Percentiles rank a stretch among this genome's conserved stretches.
Evolutionary conservation across 257 asterid species (phyloP).

Genomic region (Jasminum sambac): DNA sequence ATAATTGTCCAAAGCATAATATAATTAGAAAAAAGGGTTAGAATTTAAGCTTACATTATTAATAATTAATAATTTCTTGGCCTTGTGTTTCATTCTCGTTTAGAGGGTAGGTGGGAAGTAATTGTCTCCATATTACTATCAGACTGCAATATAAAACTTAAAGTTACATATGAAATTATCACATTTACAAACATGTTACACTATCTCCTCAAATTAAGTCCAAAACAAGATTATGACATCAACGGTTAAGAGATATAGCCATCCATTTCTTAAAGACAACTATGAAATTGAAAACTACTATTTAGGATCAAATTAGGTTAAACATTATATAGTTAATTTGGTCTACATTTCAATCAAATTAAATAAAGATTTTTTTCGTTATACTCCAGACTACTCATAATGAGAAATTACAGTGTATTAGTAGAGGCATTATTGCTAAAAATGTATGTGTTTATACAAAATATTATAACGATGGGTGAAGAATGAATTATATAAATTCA

Average conservation of each 20-base stretch:
- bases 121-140: slow-evolving; percentile 1
- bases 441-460: no score
- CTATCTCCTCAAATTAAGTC: not conserved
- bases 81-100: not conserved
- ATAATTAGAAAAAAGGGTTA: not conserved
- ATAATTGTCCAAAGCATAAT: not conserved
- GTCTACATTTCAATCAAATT: no score
- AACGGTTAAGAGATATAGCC: no score
- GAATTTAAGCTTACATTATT: no score
- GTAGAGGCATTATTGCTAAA: no score
- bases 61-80: not conserved
- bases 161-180: not conserved
- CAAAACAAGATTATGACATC: not conserved
- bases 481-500: no score
- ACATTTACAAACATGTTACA: not conserved
- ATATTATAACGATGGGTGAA: no score
- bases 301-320: not conserved
- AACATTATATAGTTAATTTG: no score
- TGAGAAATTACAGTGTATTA: no score
- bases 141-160: not conserved
- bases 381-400: no score
- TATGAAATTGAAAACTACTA: not conserved
- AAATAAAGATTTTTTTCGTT: no score
- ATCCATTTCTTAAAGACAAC: not conserved
- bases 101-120: not conserved